Conservation (phyloP, 306 rosid genomes). For the Alnus rubra region DNA sequence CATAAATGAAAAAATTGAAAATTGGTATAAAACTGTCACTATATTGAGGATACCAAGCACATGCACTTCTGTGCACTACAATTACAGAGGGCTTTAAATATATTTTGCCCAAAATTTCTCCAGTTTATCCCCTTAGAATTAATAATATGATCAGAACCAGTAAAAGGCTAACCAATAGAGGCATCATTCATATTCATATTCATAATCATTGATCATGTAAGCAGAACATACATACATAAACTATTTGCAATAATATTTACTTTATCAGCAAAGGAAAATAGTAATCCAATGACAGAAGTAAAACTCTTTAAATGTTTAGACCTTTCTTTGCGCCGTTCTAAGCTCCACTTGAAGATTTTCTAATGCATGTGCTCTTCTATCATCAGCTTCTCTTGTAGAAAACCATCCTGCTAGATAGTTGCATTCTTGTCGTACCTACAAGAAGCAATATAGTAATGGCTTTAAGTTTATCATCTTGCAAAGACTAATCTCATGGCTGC, state of each 20-base stretch:
- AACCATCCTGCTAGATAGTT: slow-evolving; percentile 61
- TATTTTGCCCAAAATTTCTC: too few relatives aligned
- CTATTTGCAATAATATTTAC: not conserved
- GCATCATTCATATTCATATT: not conserved
- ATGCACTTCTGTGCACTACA: too few relatives aligned
- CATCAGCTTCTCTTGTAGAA: slow-evolving; percentile 53
- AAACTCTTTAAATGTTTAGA: slow-evolving; percentile 16
- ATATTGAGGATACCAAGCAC: too few relatives aligned
- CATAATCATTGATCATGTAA: not conserved
- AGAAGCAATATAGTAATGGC: slow-evolving; percentile 13
- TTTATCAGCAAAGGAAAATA: not conserved
- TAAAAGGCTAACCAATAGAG: not conserved
- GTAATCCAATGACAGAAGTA: slow-evolving; percentile 16
- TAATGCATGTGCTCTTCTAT: slow-evolving; percentile 43
- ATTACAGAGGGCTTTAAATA: too few relatives aligned
- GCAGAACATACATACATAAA: too few relatives aligned
- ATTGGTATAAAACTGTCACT: too few relatives aligned
- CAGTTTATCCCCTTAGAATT: too few relatives aligned
- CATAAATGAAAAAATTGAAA: too few relatives aligned
- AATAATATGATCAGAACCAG: too few relatives aligned
- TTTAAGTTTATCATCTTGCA: not conserved
- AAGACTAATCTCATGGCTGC: not conserved
- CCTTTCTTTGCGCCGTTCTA: slow-evolving; percentile 68
- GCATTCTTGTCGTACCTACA: slow-evolving; percentile 81
- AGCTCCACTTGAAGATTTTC: slow-evolving; percentile 51